A percentile compares a stretch with the other conserved stretches of the same genome.
These are phyloP conservation scores for Rhodocollybia butyracea DNA, from an alignment of 768 basidiomycete genomes.

Conservation along the genomic window DNA sequence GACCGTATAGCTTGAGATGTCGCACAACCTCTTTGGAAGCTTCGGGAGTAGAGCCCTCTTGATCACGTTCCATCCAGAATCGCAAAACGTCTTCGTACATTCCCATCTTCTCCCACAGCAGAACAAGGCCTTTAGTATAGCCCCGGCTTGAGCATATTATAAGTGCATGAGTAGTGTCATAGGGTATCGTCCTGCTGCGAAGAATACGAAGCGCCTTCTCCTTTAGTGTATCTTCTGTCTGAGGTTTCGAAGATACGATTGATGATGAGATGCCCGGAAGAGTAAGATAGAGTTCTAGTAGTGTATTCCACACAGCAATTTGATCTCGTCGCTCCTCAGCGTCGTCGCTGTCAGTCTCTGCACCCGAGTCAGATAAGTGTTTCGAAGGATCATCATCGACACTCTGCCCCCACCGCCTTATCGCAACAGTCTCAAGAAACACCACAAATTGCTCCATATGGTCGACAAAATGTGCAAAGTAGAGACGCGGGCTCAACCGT, in stretches of 20 bases:
- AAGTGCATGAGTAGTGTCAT: constrained; percentile 90
- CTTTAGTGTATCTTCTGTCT: constrained; percentile 35
- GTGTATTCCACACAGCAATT: constrained; percentile 90
- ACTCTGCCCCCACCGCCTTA: constrained; percentile 74
- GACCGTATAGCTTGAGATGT: constrained; percentile 73
- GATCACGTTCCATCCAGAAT: constrained; percentile 84
- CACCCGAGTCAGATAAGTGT: constrained; percentile 8
- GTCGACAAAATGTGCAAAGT: constrained; percentile 94
- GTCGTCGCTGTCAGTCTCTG: constrained; percentile 9
- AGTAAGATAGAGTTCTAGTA: constrained; percentile 89
- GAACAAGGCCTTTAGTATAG: constrained; percentile 82
- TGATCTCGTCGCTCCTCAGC: constrained; percentile 67
- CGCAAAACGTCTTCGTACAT: constrained; percentile 96
- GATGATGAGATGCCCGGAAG: constrained; percentile 32
- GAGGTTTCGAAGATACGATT: constrained; percentile 14
- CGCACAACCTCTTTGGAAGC: constrained; percentile 63
- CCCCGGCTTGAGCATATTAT: constrained; percentile 85
- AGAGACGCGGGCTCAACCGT: constrained; percentile 76
- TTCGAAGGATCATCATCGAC: constrained; percentile 35
- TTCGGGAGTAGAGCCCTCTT: constrained; percentile 28
- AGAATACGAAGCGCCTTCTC: constrained; percentile 77
- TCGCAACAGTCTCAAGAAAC: constrained; percentile 87
- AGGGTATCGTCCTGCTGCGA: constrained; percentile 57
- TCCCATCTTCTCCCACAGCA: constrained; percentile 90
- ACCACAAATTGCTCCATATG: constrained; percentile 78